Base-by-base conservation (phyloP, 2,329 filamentous ascomycete species). In the Rhexocercosporidium sp. region DNA sequence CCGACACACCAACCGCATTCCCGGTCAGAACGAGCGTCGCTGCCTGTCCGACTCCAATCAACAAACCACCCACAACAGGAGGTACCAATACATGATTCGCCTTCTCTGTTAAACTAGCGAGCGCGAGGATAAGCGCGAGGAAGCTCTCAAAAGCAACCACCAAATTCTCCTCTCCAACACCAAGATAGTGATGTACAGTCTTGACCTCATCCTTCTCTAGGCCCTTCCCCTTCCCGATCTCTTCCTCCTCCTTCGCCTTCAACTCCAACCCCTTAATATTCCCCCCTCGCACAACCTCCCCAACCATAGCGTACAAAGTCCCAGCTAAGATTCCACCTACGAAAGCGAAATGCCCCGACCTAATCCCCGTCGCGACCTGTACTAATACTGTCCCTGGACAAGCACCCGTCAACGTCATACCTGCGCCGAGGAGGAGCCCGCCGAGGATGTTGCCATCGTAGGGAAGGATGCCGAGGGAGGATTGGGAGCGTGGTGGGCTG, bases 391-490 rank as follows among this genome's bases (percentile, higher is more conserved):
- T 90, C 0, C 89, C 89, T 0, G 89, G 88, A 66, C 88, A 91
- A 0, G 88, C 85, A 11, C 88, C 88, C 0, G 88, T 85, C 16
- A 90, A 78, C 5, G 86, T 83, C 88, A 91, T 90, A 65, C 89
- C 89, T n/a, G 83, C 76, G 47, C 89, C 89, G 34, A 90, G 82
- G 3, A 90, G 77, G 20, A 82, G 74, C 7, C 89, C 89, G 64
- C 89, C 89, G 70, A 90, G 72, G 54, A 90, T 77, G 75, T 92
- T 91, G 66, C 87, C 89, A 72, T 90, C 88, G 72, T 87, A 87
- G 71, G 88, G 83, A 71, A 88, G 78, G 12, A 64, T 59, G 62
- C 83, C 83, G 22, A 88, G 75, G 9, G 83, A 80, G 1, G 87
- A 84, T 39, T 82, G 83, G 65, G 79, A 77, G 16, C 86, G 84